Evolutionary conservation across 1,139 yeast genomes (phyloP).

Genomic region (Pichiaceae sp.): DNA sequence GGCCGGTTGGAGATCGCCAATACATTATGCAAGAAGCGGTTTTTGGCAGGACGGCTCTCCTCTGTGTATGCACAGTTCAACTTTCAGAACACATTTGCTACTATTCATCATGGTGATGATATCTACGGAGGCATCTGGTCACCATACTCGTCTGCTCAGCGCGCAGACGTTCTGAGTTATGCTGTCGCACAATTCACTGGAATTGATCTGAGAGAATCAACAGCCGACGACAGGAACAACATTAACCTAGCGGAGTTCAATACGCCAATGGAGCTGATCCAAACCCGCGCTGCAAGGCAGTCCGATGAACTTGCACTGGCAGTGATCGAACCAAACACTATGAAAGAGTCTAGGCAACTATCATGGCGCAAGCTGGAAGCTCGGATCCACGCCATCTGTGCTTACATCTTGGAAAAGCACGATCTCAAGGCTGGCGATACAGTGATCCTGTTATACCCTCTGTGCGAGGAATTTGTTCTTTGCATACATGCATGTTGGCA

Average conservation of each 20-base stretch:
- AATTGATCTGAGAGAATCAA: slow-evolving; percentile 66
- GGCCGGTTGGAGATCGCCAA: slow-evolving; percentile 92
- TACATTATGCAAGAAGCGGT: slow-evolving; percentile 78
- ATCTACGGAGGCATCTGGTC: slow-evolving; percentile 83
- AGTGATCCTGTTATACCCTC: slow-evolving; percentile 76
- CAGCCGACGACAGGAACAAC: slow-evolving; percentile 72
- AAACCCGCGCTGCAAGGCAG: slow-evolving; percentile 66
- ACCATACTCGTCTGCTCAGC: slow-evolving; percentile 50
- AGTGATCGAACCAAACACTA: slow-evolving; percentile 42
- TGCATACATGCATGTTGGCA: slow-evolving; percentile 82
- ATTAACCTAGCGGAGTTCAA: slow-evolving; percentile 66
- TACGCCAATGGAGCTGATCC: slow-evolving; percentile 64
- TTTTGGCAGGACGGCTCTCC: slow-evolving; percentile 65
- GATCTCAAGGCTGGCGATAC: slow-evolving; percentile 60
- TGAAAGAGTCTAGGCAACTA: slow-evolving; percentile 46
- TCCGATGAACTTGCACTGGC: slow-evolving; percentile 81
- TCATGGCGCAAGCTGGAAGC: slow-evolving; percentile 85
- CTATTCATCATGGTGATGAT: slow-evolving; percentile 74
- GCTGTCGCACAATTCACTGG: slow-evolving; percentile 63
- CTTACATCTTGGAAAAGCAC: slow-evolving; percentile 41
- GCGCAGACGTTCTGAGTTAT: slow-evolving; percentile 42
- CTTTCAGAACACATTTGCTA: slow-evolving; percentile 54
- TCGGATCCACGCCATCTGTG: slow-evolving; percentile 65
- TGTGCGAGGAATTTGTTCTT: slow-evolving; percentile 79
- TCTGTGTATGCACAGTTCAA: slow-evolving; percentile 81